Base-by-base conservation (phyloP, 106 monocot species). In the Narthecium ossifragum region DNA sequence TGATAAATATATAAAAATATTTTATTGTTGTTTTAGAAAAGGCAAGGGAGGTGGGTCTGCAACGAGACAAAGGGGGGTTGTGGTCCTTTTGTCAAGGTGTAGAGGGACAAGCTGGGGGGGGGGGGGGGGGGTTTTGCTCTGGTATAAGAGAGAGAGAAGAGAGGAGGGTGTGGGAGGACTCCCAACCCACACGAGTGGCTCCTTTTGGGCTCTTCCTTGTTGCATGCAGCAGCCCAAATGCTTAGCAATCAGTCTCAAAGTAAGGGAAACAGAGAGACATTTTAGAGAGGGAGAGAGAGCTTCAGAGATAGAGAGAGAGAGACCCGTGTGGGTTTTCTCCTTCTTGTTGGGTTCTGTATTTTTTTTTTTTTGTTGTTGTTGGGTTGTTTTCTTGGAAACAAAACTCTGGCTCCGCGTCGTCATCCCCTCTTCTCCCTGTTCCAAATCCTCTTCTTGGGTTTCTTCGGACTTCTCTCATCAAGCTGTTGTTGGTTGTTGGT, bases 181-280 rank as follows among this genome's bases (percentile, higher is more conserved):
- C 62, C 57, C 18, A 55, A 69, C 40, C 67, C 78, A 67, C 78
- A 78, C 78, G 78, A 73, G 78, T 21, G 73, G 68, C 39, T 66
- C 34, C 46, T 38, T 47, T 49, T 57, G 22, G 23, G 28, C 3
- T n/a, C n/a, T 18, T 37, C 11, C 64, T 60, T 61, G 59, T 74
- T 21, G 53, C 61, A 59, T 53, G 50, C 33, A 54, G 22, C 52
- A 27, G 43, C 29, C 37, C 33, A 40, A 17, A 46, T 26, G 0
- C 32, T 21, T 18, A 15, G 51, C 51, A 55, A 27, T 43, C 47
- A 28, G 28, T 46, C 52, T 61, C 68, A 62, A 75, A 68, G 55
- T 51, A 58, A 41, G 41, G 40, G 37, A 38, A 26, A 4, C 37
- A 60, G 21, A 38, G 8, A 14, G 17, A 28, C 51, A 24, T 5